Evolutionary conservation across 2,329 filamentous ascomycete species (phyloP).

Genomic region (Paramyrothecium sp.): DNA sequence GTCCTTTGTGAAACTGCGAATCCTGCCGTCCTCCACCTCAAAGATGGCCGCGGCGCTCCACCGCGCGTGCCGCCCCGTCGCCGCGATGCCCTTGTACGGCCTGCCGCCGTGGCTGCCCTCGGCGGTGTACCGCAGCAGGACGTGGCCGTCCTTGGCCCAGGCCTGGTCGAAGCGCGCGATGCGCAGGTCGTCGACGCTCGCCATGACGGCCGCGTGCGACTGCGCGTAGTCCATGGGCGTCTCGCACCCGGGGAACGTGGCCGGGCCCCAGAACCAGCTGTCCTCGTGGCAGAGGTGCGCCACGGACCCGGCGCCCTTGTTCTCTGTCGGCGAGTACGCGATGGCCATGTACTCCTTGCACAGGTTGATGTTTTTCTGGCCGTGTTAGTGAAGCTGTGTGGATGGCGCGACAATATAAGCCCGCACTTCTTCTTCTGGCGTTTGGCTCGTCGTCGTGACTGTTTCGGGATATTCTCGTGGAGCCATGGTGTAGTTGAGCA

Average conservation of each 20-base stretch:
- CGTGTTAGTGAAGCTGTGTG: background rate
- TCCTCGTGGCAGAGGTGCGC: slow-evolving; percentile 11
- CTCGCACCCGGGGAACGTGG: slow-evolving; percentile 13
- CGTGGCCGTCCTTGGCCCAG: slow-evolving; percentile 19
- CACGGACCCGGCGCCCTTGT: slow-evolving; percentile 11
- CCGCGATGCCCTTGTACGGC: slow-evolving; percentile 18
- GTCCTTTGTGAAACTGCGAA: slow-evolving; percentile 13
- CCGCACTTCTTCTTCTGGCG: background rate
- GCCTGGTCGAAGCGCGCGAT: slow-evolving; percentile 19
- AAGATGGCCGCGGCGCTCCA: slow-evolving; percentile 18
- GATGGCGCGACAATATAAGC: background rate
- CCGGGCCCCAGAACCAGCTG: slow-evolving; percentile 15
- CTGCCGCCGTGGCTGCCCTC: slow-evolving; percentile 17
- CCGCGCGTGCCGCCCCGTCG: slow-evolving; percentile 13
- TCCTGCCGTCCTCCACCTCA: slow-evolving; percentile 16
- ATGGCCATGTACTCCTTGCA: slow-evolving; percentile 14
- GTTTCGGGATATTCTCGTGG: background rate
- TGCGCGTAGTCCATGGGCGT: slow-evolving; percentile 19
- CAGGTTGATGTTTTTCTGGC: slow-evolving; percentile 5
- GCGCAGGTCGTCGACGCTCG: slow-evolving; percentile 15
- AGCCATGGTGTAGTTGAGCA: background rate
- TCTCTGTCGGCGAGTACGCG: slow-evolving; percentile 11
- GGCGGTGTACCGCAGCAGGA: slow-evolving; percentile 19
- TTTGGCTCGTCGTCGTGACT: background rate
- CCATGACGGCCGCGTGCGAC: slow-evolving; percentile 17